Base-by-base conservation (phyloP, 228 moss, liverwort and hornwort species). In the Sphagnum magellanicum region DNA sequence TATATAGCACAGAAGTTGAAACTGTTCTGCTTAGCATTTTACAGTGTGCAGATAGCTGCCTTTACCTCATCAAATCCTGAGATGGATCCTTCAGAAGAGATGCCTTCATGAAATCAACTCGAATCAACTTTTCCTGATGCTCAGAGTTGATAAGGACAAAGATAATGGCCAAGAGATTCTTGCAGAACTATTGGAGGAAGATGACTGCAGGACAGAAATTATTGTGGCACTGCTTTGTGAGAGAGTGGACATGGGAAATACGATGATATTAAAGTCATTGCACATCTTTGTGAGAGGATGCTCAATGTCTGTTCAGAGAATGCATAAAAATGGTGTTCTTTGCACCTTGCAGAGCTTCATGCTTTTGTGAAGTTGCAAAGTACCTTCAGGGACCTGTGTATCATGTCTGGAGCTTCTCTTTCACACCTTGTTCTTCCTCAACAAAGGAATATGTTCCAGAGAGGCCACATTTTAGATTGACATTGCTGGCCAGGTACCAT, bases 391-490 rank as follows among this genome's bases (percentile, higher is more conserved):
- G 48, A 84, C 74, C 50, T 64, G 84, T 47, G 69, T 69, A 50
- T 77, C 84, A 70, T 91, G 94, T 69, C 64, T 83, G 67, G 87
- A 87, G 78, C 81, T 94, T 64, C 79, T 91, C 10, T 84, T 83
- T 77, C 81, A 81, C 64, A 59, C 86, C 49, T 72, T 94, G 61
- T 69, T 82, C 53, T 70, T 78, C 61, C 77, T 79, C 7, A 77
- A 91, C 50, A 66, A 73, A 66, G 59, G 67, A 48, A 72, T 75
- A 75, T 80, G 77, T 60, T 50, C 71, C 64, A 72, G 75, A 74
- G 77, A 72, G 68, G 77, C 83, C 64, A 84, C 80, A 52, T 84
- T 79, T 53, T 94, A 91, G 94, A 51, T 78, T 61, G 83, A 88
- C 46, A 76, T 94, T 63, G 83, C 83, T 60, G 72, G 52, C 53